Conservation (phyloP, 331 rosid genomes). For the Telfairia occidentalis region DNA sequence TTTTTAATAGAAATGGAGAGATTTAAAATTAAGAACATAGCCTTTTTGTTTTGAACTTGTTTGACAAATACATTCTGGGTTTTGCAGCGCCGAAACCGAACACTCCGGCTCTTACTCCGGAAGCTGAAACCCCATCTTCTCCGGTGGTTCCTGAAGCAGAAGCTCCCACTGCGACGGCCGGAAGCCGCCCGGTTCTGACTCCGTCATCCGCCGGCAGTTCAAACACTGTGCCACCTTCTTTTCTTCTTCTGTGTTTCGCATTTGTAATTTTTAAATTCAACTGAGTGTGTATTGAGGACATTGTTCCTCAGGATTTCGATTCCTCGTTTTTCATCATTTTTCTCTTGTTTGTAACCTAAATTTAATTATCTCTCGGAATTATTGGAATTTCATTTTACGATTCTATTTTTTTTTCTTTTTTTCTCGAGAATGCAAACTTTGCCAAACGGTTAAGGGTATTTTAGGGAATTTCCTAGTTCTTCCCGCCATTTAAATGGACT, state of each 20-base stretch:
- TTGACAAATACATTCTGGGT: no score
- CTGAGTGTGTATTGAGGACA: slow-evolving; percentile 6
- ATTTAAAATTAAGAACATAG: no score
- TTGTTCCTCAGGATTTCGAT: neutral
- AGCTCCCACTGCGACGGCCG: slow-evolving; percentile 27
- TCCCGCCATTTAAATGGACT: neutral
- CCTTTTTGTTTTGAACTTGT: no score
- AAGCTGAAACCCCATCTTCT: slow-evolving; percentile 31
- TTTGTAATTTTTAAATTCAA: slow-evolving; percentile 27
- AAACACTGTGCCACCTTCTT: slow-evolving; percentile 22
- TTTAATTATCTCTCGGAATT: neutral
- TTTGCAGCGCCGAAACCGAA: slow-evolving; percentile 34
- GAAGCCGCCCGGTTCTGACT: slow-evolving; percentile 43
- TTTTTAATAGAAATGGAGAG: no score
- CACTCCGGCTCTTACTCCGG: slow-evolving; percentile 51
- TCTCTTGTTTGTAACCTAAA: neutral
- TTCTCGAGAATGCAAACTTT: neutral
- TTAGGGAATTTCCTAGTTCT: neutral
- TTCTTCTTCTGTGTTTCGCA: slow-evolving; percentile 33
- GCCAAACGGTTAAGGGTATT: neutral
- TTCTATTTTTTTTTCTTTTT: neutral
- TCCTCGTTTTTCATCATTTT: neutral
- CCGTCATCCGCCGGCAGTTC: slow-evolving; percentile 45
- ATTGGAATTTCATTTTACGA: neutral
- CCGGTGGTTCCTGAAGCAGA: slow-evolving; percentile 25